A percentile compares a stretch with the other conserved stretches of the same genome.
Evolutionary conservation across 495 filamentous ascomycete species (phyloP).

Genomic region (Alectoria sarmentosa): DNA sequence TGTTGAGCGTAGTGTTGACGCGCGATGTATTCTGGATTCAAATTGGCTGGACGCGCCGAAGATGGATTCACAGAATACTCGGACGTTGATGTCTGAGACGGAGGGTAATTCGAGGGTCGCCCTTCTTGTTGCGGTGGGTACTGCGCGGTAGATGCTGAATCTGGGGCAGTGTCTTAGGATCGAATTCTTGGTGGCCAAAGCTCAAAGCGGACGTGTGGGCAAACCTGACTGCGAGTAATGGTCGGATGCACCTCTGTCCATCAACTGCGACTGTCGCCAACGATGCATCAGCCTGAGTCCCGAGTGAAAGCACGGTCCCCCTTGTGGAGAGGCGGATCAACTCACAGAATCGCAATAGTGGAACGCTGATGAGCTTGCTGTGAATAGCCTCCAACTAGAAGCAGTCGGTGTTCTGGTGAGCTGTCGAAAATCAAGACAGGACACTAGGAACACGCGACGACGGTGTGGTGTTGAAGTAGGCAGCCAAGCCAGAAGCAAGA

Average conservation of each 20-base stretch:
- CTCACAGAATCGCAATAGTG: slow-evolving; percentile 22
- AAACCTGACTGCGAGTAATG: slow-evolving; percentile 95
- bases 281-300: slow-evolving; percentile 16
- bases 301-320: background rate
- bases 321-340: slow-evolving; percentile 4
- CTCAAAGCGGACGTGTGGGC: slow-evolving; percentile 72
- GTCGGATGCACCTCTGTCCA: slow-evolving; percentile 87
- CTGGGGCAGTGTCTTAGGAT: slow-evolving; percentile 78
- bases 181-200: slow-evolving; percentile 56
- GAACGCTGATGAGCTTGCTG: slow-evolving; percentile 20
- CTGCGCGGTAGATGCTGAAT: slow-evolving; percentile 76
- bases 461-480: slow-evolving; percentile 19
- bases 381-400: slow-evolving; percentile 25
- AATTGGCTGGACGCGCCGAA: slow-evolving; percentile 65
- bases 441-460: slow-evolving; percentile 27
- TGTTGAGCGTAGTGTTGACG: slow-evolving; percentile 34
- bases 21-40: slow-evolving; percentile 69
- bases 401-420: slow-evolving; percentile 16
- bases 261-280: slow-evolving; percentile 47
- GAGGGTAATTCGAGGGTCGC: slow-evolving; percentile 55
- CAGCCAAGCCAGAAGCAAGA: slow-evolving; percentile 9
- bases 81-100: slow-evolving; percentile 76
- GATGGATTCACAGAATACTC: slow-evolving; percentile 79
- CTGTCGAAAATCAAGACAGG: slow-evolving; percentile 24
- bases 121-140: slow-evolving; percentile 68